These are phyloP conservation scores for Bacterosira constricta DNA, from an alignment of 108 stramenopile genomes.

Conservation along the genomic window DNA sequence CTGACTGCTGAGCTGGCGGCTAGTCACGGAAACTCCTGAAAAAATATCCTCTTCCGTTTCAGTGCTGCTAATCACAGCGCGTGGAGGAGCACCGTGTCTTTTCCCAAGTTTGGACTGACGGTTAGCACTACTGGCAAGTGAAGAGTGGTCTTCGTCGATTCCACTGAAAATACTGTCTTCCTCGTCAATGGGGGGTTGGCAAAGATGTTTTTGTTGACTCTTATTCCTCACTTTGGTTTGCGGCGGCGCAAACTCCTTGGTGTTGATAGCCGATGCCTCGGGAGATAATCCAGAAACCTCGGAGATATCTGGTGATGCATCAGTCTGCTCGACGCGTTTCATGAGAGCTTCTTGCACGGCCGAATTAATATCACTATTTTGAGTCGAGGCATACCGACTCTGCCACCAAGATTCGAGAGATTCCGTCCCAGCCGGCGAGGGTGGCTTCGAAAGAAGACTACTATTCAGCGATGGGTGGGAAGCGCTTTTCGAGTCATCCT, in stretches of 20 bases:
- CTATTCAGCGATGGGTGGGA: background rate
- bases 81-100: background rate
- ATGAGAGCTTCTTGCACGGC: conserved; percentile 47
- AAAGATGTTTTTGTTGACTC: background rate
- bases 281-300: background rate
- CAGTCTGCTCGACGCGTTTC: conserved; percentile 4
- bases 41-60: conserved; percentile 49
- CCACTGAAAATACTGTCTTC: conserved; percentile 50
- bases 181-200: conserved; percentile 2
- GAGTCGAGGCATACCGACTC: conserved; percentile 35
- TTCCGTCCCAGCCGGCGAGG: conserved; percentile 46
- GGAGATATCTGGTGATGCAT: background rate
- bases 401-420: conserved; percentile 56
- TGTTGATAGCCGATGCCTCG: background rate
- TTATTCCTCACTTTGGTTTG: background rate
- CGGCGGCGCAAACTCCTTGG: background rate
- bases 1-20: conserved; percentile 13
- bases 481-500: background rate
- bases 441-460: background rate
- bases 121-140: background rate
- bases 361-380: conserved; percentile 41
- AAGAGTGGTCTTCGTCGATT: conserved; percentile 18
- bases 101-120: background rate
- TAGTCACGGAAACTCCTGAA: conserved; percentile 40
- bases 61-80: background rate